These are phyloP conservation scores for Tephrocybe sp. DNA, from an alignment of 768 basidiomycete species.

Conservation along the genomic window DNA sequence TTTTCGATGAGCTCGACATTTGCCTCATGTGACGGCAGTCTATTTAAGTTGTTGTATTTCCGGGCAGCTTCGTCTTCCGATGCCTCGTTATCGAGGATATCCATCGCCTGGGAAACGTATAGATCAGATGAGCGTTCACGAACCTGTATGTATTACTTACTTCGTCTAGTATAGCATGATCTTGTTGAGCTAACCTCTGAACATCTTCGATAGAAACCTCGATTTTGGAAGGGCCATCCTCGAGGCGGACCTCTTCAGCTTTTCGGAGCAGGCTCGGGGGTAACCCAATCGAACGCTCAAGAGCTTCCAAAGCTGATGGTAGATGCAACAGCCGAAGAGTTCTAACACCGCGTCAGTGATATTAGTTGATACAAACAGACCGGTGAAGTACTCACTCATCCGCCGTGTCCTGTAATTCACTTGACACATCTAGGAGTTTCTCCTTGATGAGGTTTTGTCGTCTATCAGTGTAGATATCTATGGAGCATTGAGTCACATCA, in stretches of 20 bases:
- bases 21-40: conserved; percentile 74
- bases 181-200: conserved; percentile 58
- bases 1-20: conserved; percentile 72
- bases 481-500: conserved; percentile 1
- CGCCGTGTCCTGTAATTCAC: conserved; percentile 57
- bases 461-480: conserved; percentile 87
- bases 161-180: conserved; percentile 68
- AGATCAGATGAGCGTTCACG: background rate
- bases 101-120: conserved; percentile 60
- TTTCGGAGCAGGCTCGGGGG: conserved; percentile 86
- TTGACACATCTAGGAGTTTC: conserved; percentile 57
- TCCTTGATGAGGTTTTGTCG: conserved; percentile 70
- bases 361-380: background rate
- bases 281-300: conserved; percentile 83
- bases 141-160: conserved; percentile 35
- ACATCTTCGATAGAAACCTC: conserved; percentile 73
- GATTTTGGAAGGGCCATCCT: conserved; percentile 73
- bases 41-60: conserved; percentile 42
- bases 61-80: conserved; percentile 77
- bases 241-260: conserved; percentile 78
- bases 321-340: conserved; percentile 70
- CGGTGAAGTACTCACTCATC: conserved; percentile 48
- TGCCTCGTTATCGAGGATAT: conserved; percentile 87
- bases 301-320: conserved; percentile 82
- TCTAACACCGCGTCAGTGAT: conserved; percentile 32